Conservation (phyloP, 164 flowering plant species). For the Tetracentron sinense region DNA sequence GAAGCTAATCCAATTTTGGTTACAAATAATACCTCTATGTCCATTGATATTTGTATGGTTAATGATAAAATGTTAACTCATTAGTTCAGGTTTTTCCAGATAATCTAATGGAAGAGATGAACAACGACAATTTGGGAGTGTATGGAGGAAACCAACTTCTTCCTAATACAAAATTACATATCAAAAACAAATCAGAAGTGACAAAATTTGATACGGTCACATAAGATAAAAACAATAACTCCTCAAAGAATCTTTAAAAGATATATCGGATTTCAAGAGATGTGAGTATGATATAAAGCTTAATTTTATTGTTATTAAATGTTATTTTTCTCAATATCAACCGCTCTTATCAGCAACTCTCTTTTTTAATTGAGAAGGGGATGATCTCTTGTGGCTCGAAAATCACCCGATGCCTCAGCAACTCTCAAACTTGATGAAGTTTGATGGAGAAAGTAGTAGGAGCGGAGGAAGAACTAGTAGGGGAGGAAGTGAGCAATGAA, state of each 20-base stretch:
- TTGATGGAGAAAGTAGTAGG: no score
- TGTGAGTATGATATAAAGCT: constrained; percentile 31
- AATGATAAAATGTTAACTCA: constrained; percentile 19
- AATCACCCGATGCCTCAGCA: no score
- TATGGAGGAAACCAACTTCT: constrained; percentile 10
- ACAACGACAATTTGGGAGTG: constrained; percentile 21
- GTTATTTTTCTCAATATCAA: no score
- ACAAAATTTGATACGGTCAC: constrained; percentile 1
- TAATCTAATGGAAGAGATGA: constrained; percentile 23
- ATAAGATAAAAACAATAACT: constrained; percentile 16
- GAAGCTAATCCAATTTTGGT: constrained; percentile 19
- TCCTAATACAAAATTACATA: constrained; percentile 16
- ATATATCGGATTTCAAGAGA: constrained; percentile 32
- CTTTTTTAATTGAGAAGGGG: no score
- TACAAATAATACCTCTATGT: constrained; percentile 17
- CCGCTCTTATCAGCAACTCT: no score
- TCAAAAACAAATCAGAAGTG: constrained; percentile 18
- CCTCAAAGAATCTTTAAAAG: constrained; percentile 42
- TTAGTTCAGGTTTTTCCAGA: constrained; percentile 11
- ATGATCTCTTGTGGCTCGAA: no score
- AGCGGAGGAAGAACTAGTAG: no score
- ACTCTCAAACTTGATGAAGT: no score
- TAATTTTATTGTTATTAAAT: no score
- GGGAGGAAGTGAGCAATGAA: no score
- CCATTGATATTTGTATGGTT: constrained; percentile 34